Base-by-base conservation (phyloP, 805 yeast genomes). In the Vanderwaltozyma tropicalis region DNA sequence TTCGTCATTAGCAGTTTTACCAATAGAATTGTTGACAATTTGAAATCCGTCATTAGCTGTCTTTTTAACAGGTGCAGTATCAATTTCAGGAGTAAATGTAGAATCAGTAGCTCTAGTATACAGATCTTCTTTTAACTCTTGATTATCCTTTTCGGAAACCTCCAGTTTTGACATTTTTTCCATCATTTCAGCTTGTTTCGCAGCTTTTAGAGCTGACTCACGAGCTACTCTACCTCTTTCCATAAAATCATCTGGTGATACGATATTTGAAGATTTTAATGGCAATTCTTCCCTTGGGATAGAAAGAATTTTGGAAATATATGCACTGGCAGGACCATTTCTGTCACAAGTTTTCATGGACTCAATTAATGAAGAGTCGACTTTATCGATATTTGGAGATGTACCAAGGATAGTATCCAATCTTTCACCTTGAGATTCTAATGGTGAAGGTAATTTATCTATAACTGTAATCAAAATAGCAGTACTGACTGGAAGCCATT, bases 401-500 rank as follows among this genome's bases (percentile, higher is more conserved):
- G 81, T 71, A 2, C 75, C 67, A 13, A 72, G 73, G 32, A 92
- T 59, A 12, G 72, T 72, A 10, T 78, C 80, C 43, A 85, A 72
- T 46, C 96, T 72, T 25, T 69, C 74, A 17, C 60, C 61, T 57
- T 92, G 99, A 0, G 96, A 83, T 1, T 55, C 65, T 5, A 69
- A 50, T 1, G 98, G 98, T 7, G 94, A 81, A 0, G 96, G 96
- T 34, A 92, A 59, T 43, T 76, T 74, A 41, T 86, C 92, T 24
- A 88, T 79, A 4, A 89, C 94, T 1, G 94, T 77, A 9, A 92
- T 69, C 21, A 92, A 62, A 8, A 89, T 72, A 0, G 97, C 84
- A 28, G 83, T 79, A 18, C 96, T 81, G 4, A 92, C 74, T 1
- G 99, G 97, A 17, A 92, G 64, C 96, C 98, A 92, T 54, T 89